A percentile compares a stretch with the other conserved stretches of the same genome.
These are phyloP conservation scores for Viridothelium virens DNA, from an alignment of 495 filamentous ascomycete genomes.

Conservation along the genomic window DNA sequence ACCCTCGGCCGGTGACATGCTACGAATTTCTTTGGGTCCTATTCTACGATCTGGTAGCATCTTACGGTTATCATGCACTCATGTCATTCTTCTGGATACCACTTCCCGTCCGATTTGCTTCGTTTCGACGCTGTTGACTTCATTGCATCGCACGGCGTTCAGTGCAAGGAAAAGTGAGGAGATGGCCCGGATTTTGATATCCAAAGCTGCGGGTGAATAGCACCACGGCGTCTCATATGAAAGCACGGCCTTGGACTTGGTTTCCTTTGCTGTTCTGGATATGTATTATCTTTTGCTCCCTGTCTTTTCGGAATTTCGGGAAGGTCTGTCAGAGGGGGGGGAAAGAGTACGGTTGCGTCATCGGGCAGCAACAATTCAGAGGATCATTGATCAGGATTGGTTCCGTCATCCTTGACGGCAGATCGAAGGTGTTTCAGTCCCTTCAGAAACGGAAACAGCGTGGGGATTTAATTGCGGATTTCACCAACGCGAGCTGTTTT, in stretches of 20 bases:
- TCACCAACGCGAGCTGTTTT: not conserved
- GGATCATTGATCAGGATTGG: not conserved
- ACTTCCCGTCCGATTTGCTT: slow-evolving; percentile 9
- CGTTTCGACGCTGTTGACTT: slow-evolving; percentile 4
- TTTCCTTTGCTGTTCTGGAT: slow-evolving; percentile 1
- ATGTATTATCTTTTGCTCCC: not conserved
- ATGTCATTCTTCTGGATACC: slow-evolving; percentile 12
- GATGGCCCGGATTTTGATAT: slow-evolving; percentile 4
- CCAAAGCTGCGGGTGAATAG: slow-evolving; percentile 3
- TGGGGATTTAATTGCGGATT: not conserved
- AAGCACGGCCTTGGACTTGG: slow-evolving; percentile 2
- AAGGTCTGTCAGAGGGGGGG: not conserved
- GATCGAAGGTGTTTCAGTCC: not conserved
- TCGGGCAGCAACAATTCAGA: not conserved
- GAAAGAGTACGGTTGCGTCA: not conserved
- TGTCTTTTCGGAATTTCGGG: not conserved
- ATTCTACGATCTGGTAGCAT: not conserved
- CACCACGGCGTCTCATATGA: slow-evolving; percentile 2
- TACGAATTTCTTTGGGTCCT: not conserved
- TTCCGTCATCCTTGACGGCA: not conserved
- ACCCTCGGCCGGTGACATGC: not conserved
- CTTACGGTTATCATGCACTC: slow-evolving; percentile 2
- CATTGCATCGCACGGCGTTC: slow-evolving; percentile 12
- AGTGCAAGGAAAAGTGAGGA: slow-evolving; percentile 12
- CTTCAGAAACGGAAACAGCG: not conserved